Conservation (phyloP, 2,329 filamentous ascomycete species). For the Sordariomycetes sp. region DNA sequence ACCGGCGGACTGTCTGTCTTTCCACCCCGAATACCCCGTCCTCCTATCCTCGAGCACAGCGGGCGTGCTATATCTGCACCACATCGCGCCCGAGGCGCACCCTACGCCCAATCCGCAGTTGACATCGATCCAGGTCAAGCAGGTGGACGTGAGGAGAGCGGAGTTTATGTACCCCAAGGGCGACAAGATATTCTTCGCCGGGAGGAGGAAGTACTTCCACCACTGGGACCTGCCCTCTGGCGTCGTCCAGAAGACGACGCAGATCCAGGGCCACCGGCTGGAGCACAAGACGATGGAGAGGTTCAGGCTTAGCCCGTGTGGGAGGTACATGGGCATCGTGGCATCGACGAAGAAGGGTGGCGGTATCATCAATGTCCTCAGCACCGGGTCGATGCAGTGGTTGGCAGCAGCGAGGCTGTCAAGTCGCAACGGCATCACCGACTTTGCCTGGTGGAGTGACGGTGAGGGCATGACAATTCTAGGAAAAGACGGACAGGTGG, state of each 20-base stretch:
- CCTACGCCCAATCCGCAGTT: slow-evolving; percentile 79
- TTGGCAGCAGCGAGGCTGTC: slow-evolving; percentile 74
- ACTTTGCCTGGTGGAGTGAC: slow-evolving; percentile 88
- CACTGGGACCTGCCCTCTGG: slow-evolving; percentile 84
- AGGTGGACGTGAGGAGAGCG: slow-evolving; percentile 75
- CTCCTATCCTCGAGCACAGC: slow-evolving; percentile 83
- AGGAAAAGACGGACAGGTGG: slow-evolving; percentile 80
- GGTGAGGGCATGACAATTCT: slow-evolving; percentile 74
- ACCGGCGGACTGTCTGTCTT: slow-evolving; percentile 72
- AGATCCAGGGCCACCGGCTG: slow-evolving; percentile 64
- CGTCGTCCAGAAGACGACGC: slow-evolving; percentile 69
- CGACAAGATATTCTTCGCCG: slow-evolving; percentile 78
- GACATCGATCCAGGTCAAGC: slow-evolving; percentile 79
- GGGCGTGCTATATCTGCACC: slow-evolving; percentile 80
- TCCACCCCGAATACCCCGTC: slow-evolving; percentile 83
- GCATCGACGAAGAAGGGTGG: slow-evolving; percentile 77
- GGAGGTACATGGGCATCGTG: slow-evolving; percentile 74
- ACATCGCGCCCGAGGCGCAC: slow-evolving; percentile 67
- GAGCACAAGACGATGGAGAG: slow-evolving; percentile 87
- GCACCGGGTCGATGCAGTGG: slow-evolving; percentile 78
- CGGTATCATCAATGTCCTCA: slow-evolving; percentile 79
- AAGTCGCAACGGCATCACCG: slow-evolving; percentile 72
- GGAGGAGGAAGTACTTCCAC: slow-evolving; percentile 85
- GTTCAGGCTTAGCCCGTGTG: slow-evolving; percentile 81
- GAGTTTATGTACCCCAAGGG: slow-evolving; percentile 67